These are phyloP conservation scores for Omphalotus guepiniiformis DNA, from an alignment of 768 basidiomycete species.

Conservation along the genomic window DNA sequence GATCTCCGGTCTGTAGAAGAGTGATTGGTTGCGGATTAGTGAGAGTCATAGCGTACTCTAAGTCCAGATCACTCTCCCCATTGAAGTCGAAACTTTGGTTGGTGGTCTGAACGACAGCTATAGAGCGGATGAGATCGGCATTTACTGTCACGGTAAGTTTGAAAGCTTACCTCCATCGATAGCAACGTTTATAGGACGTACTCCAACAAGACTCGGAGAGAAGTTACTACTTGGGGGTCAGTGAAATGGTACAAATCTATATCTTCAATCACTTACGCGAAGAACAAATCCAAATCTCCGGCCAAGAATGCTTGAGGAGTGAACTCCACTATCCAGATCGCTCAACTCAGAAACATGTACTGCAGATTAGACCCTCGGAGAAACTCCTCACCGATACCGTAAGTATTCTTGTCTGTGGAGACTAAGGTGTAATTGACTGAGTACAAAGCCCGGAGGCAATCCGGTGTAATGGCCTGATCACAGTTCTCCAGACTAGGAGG, in stretches of 20 bases:
- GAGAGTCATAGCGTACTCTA: slow-evolving; percentile 43
- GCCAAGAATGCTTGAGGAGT: slow-evolving; percentile 35
- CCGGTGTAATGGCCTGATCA: slow-evolving; percentile 33
- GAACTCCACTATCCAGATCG: slow-evolving; percentile 28
- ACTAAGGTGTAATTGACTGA: slow-evolving; percentile 27
- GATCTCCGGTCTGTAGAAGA: slow-evolving; percentile 38
- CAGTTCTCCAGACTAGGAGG: slow-evolving; percentile 23
- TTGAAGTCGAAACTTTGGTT: slow-evolving; percentile 27
- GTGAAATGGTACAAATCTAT: neutral
- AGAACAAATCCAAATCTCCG: slow-evolving; percentile 27
- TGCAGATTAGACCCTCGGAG: neutral
- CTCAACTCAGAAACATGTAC: neutral
- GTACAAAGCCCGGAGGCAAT: slow-evolving; percentile 38
- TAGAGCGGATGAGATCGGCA: neutral
- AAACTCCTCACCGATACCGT: slow-evolving; percentile 29
- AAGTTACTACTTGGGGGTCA: slow-evolving; percentile 24
- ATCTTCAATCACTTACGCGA: neutral
- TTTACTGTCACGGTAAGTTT: too few species aligned
- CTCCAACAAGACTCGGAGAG: slow-evolving; percentile 27
- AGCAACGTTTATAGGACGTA: slow-evolving; percentile 26
- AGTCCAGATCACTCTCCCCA: slow-evolving; percentile 44
- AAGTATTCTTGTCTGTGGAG: slow-evolving; percentile 29
- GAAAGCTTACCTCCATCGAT: slow-evolving; percentile 29
- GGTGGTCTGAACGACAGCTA: slow-evolving; percentile 25
- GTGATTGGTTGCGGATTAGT: slow-evolving; percentile 29